Conservation (phyloP, 2,329 filamentous ascomycete species). For the Aspergillus melleus region DNA sequence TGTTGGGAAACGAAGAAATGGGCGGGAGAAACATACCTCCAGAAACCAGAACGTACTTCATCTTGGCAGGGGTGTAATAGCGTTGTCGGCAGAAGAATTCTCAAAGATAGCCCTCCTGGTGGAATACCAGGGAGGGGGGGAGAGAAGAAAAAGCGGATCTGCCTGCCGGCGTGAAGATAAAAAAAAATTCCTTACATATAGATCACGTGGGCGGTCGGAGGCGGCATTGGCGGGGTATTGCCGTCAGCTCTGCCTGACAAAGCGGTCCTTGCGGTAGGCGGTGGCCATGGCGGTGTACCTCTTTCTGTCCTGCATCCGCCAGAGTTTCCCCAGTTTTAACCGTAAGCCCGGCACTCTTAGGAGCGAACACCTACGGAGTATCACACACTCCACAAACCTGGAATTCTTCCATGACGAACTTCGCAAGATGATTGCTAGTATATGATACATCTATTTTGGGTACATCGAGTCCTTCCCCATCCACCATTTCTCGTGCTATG, state of each 20-base stretch:
- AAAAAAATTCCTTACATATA: background rate
- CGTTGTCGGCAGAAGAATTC: background rate
- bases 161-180: background rate
- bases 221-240: background rate
- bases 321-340: too few species aligned
- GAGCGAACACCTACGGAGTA: too few species aligned
- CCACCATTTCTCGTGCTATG: too few species aligned
- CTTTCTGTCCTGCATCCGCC: too few species aligned
- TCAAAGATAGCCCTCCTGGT: conserved; percentile 18
- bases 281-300: background rate
- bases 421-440: too few species aligned
- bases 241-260: background rate
- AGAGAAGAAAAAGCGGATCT: conserved; percentile 16
- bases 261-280: background rate
- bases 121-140: conserved; percentile 18
- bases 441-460: too few species aligned
- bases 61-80: conserved; percentile 43
- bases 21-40: conserved; percentile 58
- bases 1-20: background rate
- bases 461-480: too few species aligned
- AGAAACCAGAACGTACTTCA: conserved; percentile 81
- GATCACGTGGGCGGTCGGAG: background rate
- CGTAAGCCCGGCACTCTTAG: too few species aligned
- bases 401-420: too few species aligned
- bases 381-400: too few species aligned